Base-by-base conservation (phyloP, 805 yeast genomes). In the Candida ipomoeae region DNA sequence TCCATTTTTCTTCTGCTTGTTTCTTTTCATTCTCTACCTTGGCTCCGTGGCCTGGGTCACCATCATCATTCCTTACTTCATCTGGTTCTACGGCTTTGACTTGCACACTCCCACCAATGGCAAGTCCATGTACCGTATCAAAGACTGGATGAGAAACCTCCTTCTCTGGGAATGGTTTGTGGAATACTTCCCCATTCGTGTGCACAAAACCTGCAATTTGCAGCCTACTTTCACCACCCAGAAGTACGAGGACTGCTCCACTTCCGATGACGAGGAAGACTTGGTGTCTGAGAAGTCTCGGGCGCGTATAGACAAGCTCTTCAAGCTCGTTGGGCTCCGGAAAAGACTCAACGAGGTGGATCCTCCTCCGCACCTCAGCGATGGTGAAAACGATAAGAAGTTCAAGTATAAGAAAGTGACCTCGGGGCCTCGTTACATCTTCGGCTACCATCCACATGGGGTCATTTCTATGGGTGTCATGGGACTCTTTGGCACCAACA, bases 371-470 rank as follows among this genome's bases (percentile, higher is more conserved):
- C 48, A 54, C 34, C 23, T 39, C 11, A 18, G 31, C 39, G 23
- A 23, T 8, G 36, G 41, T 2, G 42, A 23, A 5, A 36, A 35
- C 13, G 40, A 18, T 10, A 17, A 36, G 6, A 20, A 38, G 10
- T 55, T 54, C 15, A 59, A 56, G 39, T 56, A 48, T 45, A 65
- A 65, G 45, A 59, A 61, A 40, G 67, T 73, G 1, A 61, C 76
- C 44, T 68, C 81, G 3, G 92, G 89, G 0, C 91, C 89, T 2
- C 71, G 85, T 35, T 92, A 94, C 66, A 81, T 92, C 2, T 92
- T 92, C 68, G 96, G 97, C 0, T 85, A 89, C 62, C 97, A 91
- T 66, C 99, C 99, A 0, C 99, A 94, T 66, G 99, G 99, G 0
- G 91, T 92, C 14, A 90, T 91, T 11, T 87, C 96, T 1, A 77